Base-by-base conservation (phyloP, 257 asterid genomes). In the Solanum lycopersicoides region DNA sequence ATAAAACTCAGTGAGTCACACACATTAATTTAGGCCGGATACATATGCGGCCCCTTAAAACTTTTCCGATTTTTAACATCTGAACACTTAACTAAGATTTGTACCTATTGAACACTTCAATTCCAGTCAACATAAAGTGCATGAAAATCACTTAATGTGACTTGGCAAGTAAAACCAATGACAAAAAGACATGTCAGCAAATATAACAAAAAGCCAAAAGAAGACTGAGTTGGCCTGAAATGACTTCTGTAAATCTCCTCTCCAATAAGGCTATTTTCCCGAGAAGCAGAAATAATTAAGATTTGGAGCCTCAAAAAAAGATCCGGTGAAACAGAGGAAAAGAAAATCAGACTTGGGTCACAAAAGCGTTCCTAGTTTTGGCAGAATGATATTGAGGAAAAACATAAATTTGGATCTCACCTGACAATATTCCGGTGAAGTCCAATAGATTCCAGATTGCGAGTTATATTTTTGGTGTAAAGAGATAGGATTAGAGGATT, bases 1-100 rank as follows among this genome's bases (percentile, higher is more conserved):
- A 89, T 69, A 85, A 88, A 82, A 50, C 88, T 30, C 83, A 84
- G 65, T 20, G 82, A 86, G 87, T 71, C 71, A 76, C 69, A 76
- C 82, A 87, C 84, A 86, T 85, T 86, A 86, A 82, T 75, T 80
- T 60, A 73, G 47, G 47, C 30, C 28, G 3, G n/a, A 35, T 20
- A 73, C 30, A 73, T 35, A 35, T 18, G 47, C 45, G 7, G 16
- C 30, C 30, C 47, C 30, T 35, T 73, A 11, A 21, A 73, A 35
- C 30, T 73, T 73, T 20, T 73, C 80, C 10, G 15, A 11, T 35
- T 35, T 20, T 35, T 73, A 35, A 35, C 28, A 73, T 73, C 23
- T 73, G n/a, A 72, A 35, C 30, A 20, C 18, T 20, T 37, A 37
- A 73, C 47, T 73, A 73, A 73, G 80, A 73, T 37, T 73, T 73